phyloP scores from a whole-genome alignment of 2,329 filamentous ascomycete species.

The Fusarium sp. region DNA sequence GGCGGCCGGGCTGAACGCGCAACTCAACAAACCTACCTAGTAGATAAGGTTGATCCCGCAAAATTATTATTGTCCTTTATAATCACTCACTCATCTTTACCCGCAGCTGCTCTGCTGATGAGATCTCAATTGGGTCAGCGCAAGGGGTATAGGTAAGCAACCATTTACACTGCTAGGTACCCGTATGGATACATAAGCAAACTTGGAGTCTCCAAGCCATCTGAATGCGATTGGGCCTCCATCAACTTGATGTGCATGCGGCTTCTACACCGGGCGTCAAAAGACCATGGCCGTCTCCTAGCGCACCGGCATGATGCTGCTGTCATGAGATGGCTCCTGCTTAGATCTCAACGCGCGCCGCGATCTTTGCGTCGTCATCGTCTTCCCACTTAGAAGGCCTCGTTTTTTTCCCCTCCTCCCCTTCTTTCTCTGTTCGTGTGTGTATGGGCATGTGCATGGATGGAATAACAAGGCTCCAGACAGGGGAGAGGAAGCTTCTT shows the following conservation, averaged over 20 bases:
- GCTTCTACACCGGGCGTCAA: conserved; percentile 22
- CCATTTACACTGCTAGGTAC: conserved; percentile 23
- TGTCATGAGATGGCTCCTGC: conserved; percentile 33
- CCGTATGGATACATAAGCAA: background rate
- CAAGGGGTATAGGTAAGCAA: conserved; percentile 44
- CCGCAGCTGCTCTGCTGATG: conserved; percentile 34
- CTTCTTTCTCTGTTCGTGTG: background rate
- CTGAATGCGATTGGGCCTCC: conserved; percentile 36
- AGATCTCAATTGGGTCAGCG: conserved; percentile 44
- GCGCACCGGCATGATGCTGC: conserved; percentile 27
- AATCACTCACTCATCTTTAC: background rate
- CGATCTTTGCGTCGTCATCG: conserved; percentile 31
- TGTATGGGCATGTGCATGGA: background rate
- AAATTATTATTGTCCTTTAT: background rate
- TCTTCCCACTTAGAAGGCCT: conserved; percentile 35
- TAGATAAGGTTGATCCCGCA: conserved; percentile 35
- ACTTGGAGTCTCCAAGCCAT: conserved; percentile 4
- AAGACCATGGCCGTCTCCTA: conserved; percentile 3
- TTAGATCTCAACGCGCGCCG: conserved; percentile 18
- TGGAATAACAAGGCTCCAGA: conserved; percentile 9
- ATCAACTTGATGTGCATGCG: conserved; percentile 14
- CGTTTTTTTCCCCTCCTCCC: conserved; percentile 17
- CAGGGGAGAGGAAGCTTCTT: conserved; percentile 15
- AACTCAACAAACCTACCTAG: background rate
- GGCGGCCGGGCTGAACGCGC: background rate